phyloP scores from a whole-genome alignment of 345 rosid genomes.

The Brassica carinata region DNA sequence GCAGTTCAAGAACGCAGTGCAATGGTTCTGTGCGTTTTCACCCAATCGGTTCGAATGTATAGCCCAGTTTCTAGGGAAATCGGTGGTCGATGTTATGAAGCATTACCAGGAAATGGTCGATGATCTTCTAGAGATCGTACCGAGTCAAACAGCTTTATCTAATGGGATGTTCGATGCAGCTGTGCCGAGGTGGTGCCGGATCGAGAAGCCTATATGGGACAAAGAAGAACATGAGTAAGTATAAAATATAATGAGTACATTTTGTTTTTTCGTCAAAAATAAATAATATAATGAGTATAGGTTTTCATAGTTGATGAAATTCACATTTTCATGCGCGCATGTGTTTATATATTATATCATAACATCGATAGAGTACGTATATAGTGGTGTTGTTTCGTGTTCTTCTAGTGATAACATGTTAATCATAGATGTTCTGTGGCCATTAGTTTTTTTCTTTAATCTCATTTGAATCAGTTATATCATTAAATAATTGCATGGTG shows the following conservation, averaged over 20 bases:
- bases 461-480: neutral
- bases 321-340: neutral
- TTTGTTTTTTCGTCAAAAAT: too few species aligned
- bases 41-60: neutral
- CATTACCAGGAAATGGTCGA: conserved; percentile 12
- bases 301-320: neutral
- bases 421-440: neutral
- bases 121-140: conserved; percentile 7
- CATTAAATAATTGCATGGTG: neutral
- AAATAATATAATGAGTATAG: neutral
- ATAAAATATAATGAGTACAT: neutral
- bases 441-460: neutral
- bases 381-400: neutral
- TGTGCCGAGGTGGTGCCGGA: neutral
- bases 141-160: neutral
- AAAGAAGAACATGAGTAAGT: conserved; percentile 34
- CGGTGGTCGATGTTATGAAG: conserved; percentile 3
- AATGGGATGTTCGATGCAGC: neutral
- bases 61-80: neutral
- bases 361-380: neutral
- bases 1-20: neutral
- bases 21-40: neutral
- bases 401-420: neutral
- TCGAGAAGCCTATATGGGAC: neutral
- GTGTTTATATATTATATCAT: neutral